Evolutionary conservation across 331 rosid genomes (phyloP).

Genomic region (Telfairia occidentalis): DNA sequence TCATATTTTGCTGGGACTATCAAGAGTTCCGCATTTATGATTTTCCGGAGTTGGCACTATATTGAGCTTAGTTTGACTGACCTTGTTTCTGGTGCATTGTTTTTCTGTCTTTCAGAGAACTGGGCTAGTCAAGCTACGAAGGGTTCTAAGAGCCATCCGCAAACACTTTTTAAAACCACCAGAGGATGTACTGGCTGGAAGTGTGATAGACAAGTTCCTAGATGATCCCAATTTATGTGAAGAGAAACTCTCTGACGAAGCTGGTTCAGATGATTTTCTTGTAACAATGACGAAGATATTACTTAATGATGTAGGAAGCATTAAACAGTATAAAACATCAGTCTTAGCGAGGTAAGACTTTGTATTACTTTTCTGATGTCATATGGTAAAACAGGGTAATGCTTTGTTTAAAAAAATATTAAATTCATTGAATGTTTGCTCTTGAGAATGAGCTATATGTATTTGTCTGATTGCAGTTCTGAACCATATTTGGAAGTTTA

Average conservation of each 20-base stretch:
- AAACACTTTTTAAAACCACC: conserved; percentile 89
- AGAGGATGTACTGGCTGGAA: conserved; percentile 71
- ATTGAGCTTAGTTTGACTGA: conserved; percentile 5
- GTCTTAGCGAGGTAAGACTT: conserved; percentile 49
- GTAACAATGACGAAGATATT: conserved; percentile 56
- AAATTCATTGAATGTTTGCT: background rate
- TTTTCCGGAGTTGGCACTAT: background rate
- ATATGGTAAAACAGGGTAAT: background rate
- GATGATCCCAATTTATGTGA: conserved; percentile 77
- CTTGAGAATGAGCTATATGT: conserved; percentile 15
- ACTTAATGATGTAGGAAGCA: conserved; percentile 60
- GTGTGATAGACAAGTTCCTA: conserved; percentile 74
- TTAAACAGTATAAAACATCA: conserved; percentile 51
- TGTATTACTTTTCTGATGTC: background rate
- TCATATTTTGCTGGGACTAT: background rate
- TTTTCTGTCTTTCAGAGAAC: conserved; percentile 48
- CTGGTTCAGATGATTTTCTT: conserved; percentile 83
- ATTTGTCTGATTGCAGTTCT: conserved; percentile 49
- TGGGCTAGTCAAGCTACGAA: conserved; percentile 83
- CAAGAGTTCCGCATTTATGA: background rate
- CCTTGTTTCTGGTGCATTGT: conserved; percentile 11
- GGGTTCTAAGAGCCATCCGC: conserved; percentile 90
- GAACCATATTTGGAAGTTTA: conserved; percentile 87
- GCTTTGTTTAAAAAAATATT: background rate
- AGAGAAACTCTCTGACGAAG: conserved; percentile 91